Base-by-base conservation (phyloP, 441 rosid genomes). In the Adansonia gregorii region DNA sequence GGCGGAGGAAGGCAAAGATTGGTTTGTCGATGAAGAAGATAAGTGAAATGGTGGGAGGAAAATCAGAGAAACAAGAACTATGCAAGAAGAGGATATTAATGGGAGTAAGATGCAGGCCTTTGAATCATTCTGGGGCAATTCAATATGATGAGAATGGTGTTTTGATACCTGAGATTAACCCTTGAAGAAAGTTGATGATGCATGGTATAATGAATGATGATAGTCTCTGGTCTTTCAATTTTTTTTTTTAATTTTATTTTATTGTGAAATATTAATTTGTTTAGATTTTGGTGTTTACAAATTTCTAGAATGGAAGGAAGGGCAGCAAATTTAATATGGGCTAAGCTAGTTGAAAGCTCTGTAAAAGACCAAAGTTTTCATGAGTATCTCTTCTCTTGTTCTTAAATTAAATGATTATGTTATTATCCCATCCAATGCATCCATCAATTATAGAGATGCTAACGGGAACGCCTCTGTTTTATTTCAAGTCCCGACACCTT, bases 1-100 rank as follows among this genome's bases (percentile, higher is more conserved):
- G 41, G 2, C 41, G 41, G 41, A 35, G 41, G 41, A 35, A 35
- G 41, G 41, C 27, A 3, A 71, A 71, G 74, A 31, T 31, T 3
- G 61, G 4, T 8, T 8, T 46, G 63, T 27, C 61, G 0, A 78
- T 56, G 74, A 76, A 27, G 66, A 54, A 20, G 68, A 43, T 31
- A 2, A 24, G 59, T 24, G 45, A 0, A 15, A 15, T 22, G 22
- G 56, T 75, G 70, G 20, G 39, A 27, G 27, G 64, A 51, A 74
- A 76, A 2, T 67, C 64, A 64, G 20, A 8, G 63, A 3, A 56
- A 0, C 69, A 64, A 14, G 92, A 90, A 75, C 76, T 92, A 3
- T 92, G 94, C 82, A 91, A 87, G 89, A 94, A 89, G 88, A 92
- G 93, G 85, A 94, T 92, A 58, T 76, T 94, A 15, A 86, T 91